Conservation (phyloP, 2,329 filamentous ascomycete species). For the Mycosphaerella sp. region DNA sequence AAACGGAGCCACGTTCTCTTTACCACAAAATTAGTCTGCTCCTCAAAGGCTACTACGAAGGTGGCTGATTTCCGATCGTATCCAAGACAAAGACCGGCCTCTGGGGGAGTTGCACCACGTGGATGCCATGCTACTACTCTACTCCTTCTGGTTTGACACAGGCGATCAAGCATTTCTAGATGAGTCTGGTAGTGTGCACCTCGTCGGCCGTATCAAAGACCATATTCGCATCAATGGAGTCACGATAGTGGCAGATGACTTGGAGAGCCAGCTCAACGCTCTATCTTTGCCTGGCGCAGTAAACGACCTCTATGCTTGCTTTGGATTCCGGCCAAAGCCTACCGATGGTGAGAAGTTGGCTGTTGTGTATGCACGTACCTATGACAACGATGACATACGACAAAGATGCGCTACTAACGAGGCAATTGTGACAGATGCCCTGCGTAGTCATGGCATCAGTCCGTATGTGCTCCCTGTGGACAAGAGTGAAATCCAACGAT, state of each 20-base stretch:
- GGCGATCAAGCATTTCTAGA: constrained; percentile 53
- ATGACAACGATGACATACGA: not conserved
- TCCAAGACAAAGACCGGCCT: constrained; percentile 3
- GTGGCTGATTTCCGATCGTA: not conserved
- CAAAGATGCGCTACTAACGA: not conserved
- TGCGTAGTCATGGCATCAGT: constrained; percentile 2
- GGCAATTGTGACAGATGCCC: not conserved
- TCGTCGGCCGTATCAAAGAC: constrained; percentile 10
- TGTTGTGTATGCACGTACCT: constrained; percentile 1
- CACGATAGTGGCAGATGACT: constrained; percentile 1
- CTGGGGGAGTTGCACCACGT: not conserved
- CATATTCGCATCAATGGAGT: constrained; percentile 8
- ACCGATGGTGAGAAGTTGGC: constrained; percentile 1
- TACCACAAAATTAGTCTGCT: not conserved
- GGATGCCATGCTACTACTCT: not conserved
- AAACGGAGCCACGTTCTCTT: too few relatives aligned
- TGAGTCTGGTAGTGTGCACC: not conserved
- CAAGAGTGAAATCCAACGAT: constrained; percentile 13
- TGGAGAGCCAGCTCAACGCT: constrained; percentile 5
- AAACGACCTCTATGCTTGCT: not conserved
- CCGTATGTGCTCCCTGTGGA: constrained; percentile 6
- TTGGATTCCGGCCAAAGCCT: not conserved
- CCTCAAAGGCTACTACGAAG: constrained; percentile 4
- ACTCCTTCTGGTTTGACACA: constrained; percentile 73
- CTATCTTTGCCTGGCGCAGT: not conserved